Base-by-base conservation (phyloP, 2,329 filamentous ascomycete genomes). In the Colletotrichum endophyticum region DNA sequence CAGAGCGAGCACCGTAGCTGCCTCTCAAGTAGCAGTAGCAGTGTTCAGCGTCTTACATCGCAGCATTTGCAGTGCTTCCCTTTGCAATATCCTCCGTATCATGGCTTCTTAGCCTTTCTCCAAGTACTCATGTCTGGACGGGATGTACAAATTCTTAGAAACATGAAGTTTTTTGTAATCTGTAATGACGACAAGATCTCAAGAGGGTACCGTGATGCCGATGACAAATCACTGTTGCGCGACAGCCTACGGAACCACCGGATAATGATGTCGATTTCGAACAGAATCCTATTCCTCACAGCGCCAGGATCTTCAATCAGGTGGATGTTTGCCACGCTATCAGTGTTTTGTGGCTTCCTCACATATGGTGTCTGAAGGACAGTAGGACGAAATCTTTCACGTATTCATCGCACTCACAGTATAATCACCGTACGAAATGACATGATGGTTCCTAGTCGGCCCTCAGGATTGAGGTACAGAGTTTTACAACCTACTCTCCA, bases 281-380 rank as follows among this genome's bases (percentile, higher is more conserved):
- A 13, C 6, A 49, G 11, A 49, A 1, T 49, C 0, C 3, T 0
- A 3, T 49, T 1, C n/a, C 19, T 49, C 2, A 49, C 11, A 3
- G 1, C 5, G 5, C n/a, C 11, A 7, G 44, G 9, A 49, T n/a
- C 5, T 49, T 49, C n/a, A n/a, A 49, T 13, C 2, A 49, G 5
- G 6, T 13, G 19, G 1, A 12, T 22, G 3, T 22, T 49, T 22
- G n/a, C 44, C 44, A 13, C 8, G 3, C 4, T 49, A 12, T 49
- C 5, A 3, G 19, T 49, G 9, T 12, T 0, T 49, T 4, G 9
- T 49, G n/a, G n/a, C 9, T 2, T n/a, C 2, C 6, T 49, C 44
- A 12, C n/a, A 13, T 3, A 22, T 3, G 1, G 44, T 12, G 9
- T 49, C n/a, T 22, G n/a, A 22, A 22, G 0, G 39, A 49, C 39